These are phyloP conservation scores for Komagataella pseudopastoris DNA, from an alignment of 805 yeast genomes.

Conservation along the genomic window DNA sequence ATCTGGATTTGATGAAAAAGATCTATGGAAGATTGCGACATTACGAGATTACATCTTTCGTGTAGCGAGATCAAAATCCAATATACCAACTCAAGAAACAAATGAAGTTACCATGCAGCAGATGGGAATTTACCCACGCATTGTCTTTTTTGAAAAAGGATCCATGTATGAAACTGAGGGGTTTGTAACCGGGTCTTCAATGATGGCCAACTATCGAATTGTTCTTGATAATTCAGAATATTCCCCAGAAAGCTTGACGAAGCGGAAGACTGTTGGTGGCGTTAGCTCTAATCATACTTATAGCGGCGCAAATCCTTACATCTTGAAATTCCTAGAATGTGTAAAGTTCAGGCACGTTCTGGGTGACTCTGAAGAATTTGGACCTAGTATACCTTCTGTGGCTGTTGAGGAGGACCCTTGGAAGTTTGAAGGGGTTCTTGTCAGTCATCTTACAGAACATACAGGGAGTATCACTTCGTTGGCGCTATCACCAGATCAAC, in stretches of 20 bases:
- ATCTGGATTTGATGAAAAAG: slow-evolving; percentile 61
- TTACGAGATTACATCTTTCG: slow-evolving; percentile 55
- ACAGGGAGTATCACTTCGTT: slow-evolving; percentile 42
- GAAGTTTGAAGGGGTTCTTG: slow-evolving; percentile 27
- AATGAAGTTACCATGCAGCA: slow-evolving; percentile 13
- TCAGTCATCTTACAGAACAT: slow-evolving; percentile 54
- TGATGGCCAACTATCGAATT: neutral
- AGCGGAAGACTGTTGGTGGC: neutral
- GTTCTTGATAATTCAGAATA: neutral
- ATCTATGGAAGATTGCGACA: slow-evolving; percentile 72
- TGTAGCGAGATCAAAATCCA: slow-evolving; percentile 24
- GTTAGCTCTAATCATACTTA: slow-evolving; percentile 35
- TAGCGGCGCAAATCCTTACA: slow-evolving; percentile 51
- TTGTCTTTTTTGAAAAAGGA: slow-evolving; percentile 34
- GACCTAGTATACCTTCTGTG: slow-evolving; percentile 16
- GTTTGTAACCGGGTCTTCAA: slow-evolving; percentile 13
- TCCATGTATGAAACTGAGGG: slow-evolving; percentile 23
- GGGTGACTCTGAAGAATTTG: slow-evolving; percentile 58
- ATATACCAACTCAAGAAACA: slow-evolving; percentile 4
- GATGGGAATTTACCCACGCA: slow-evolving; percentile 30
- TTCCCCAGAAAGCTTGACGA: neutral
- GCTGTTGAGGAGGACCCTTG: neutral
- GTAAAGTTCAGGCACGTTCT: slow-evolving; percentile 43
- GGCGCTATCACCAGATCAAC: slow-evolving; percentile 44
- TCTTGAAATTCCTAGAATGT: slow-evolving; percentile 39